Evolutionary conservation across 202 grass and related monocot genomes (phyloP), one percentile per base, ranked within the genome.

Genomic region (Musa balbisiana): DNA sequence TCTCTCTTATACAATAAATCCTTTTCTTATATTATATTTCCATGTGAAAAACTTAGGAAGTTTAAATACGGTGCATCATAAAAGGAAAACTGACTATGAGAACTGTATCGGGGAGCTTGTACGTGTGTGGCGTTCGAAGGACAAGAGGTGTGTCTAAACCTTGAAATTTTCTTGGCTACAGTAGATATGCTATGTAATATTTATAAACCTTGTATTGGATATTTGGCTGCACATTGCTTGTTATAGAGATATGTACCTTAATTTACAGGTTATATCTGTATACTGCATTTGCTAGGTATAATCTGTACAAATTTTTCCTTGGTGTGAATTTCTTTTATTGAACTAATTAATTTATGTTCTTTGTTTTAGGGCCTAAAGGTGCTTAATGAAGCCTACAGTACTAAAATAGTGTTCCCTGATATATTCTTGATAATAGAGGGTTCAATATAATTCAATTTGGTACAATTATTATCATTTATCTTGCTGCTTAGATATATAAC

Each of bases 21-120:
- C 72, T 15, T 20, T 64, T 76, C 56, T 43, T 25, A 12, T 26
- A 49, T 25, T 15, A 23, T 81, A 66, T 29, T 56, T 50, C 26
- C 24, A 85, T 85, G 26, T 71, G 75, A 0, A 86, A 81, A 86
- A 81, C 71, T 80, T 76, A 76, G 83, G 67, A 81, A 86, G 67
- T 66, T 81, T 84, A 70, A 78, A 81, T 22, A 62, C 78, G 76
- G 65, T 55, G 55, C 62, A 54, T 33, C 22, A 85, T 78, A 89
- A 83, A 78, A 92, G 83, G 54, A 83, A 79, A 53, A 89, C 87
- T 63, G 27, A 29, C 8, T 79, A 69, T 76, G 82, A 89, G 80
- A 89, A 89, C 80, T 92, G 90, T 58, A 76, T 85, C 43, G 77
- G 82, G 75, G 80, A 89, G 71, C 71, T 85, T 76, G 82, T 92